A percentile compares a stretch with the other conserved stretches of the same genome.
Conservation (phyloP, 345 rosid genomes). For the Citrus glauca region DNA sequence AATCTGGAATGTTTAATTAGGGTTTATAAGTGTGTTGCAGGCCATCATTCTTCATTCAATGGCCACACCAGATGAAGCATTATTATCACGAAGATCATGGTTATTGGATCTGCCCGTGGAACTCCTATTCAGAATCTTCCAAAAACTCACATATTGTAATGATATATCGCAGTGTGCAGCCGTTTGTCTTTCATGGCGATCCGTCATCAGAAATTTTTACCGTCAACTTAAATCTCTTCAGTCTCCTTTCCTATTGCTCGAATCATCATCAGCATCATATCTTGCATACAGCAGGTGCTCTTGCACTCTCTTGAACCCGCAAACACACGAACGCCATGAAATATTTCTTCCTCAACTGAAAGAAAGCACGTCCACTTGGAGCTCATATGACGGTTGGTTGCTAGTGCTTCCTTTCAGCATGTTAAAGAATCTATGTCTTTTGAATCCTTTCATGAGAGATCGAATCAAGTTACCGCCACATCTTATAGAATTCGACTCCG, state of each 20-base stretch:
- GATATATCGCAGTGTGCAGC: not conserved
- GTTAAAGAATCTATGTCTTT: not conserved
- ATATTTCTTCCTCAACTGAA: not conserved
- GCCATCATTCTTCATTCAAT: too few species aligned
- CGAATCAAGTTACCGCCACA: not conserved
- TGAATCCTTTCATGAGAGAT: not conserved
- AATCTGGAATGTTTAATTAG: too few species aligned
- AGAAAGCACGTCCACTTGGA: not conserved
- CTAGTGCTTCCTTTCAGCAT: not conserved
- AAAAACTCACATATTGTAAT: not conserved
- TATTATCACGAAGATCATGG: too few species aligned
- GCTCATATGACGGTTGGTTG: not conserved
- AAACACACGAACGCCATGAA: not conserved
- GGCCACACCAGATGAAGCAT: too few species aligned
- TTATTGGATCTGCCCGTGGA: not conserved
- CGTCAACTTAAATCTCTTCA: not conserved
- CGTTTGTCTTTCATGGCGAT: not conserved
- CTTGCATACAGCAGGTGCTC: not conserved
- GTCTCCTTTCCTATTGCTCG: not conserved
- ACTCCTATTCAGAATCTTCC: not conserved
- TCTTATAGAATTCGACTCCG: too few species aligned
- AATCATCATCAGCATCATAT: too few species aligned
- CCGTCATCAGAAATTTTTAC: not conserved
- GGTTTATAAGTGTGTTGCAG: too few species aligned
- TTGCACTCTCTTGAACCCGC: not conserved